Evolutionary conservation across 2,329 filamentous ascomycete species (phyloP), one percentile per base, ranked within the genome.

Genomic region (Cladosporium sphaerospermum): DNA sequence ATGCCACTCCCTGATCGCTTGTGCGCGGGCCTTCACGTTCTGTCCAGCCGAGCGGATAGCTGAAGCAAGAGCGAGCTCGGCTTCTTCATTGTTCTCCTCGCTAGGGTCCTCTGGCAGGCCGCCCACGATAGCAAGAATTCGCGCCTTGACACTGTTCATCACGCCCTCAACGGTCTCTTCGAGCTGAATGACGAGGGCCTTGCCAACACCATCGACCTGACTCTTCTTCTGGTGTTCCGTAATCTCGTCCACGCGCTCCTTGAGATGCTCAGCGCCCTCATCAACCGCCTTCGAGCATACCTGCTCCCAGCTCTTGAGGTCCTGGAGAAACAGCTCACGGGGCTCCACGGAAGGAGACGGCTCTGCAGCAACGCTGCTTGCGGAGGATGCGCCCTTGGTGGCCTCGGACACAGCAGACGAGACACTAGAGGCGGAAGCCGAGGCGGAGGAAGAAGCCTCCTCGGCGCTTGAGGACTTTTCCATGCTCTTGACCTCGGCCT

Each of bases 281-380:
- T 95, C 87, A 7, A 89, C 89, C 9, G 90, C 90, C 55, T 84
- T 82, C 28, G 87, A 80, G 67, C 96, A 96, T 64, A 95, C 95
- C 57, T 82, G 82, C 69, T 96, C 87, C 92, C 93, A 99, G 53
- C 79, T 78, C 59, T 82, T 79, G 11, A 99, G 78, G 67, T 99
- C 93, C 42, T 85, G 80, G 1, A 83, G 78, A 40, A 97, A 87
- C 57, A 76, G 78, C 51, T 79, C 79, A 23, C 80, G 60, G 53
- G 81, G 79, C 31, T 48, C 55, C 55, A 48, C 67, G 56, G 62
- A 71, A 54, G 73, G 45, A 64, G 70, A 58, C 69, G 65, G 55
- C 70, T 73, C 61, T 10, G 78, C 69, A 0, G 78, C 77, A 2
- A 77, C 69, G 14, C 68, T 66, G 28, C 62, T 57, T 6, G 59